Base-by-base conservation (phyloP, 2,329 filamentous ascomycete species). In the Thelonectria blattea region DNA sequence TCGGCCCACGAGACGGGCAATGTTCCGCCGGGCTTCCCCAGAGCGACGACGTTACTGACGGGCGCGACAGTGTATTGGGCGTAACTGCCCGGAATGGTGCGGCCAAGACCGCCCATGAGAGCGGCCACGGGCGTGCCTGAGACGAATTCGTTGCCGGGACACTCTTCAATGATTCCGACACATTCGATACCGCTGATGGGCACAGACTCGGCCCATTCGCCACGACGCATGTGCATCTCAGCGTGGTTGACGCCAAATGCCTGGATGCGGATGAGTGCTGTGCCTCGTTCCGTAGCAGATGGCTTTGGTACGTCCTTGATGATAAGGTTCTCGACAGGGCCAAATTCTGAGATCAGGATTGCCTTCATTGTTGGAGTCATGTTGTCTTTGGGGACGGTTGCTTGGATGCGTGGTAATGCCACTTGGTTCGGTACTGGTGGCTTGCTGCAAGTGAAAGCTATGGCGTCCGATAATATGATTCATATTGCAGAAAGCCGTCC, bases 171-270 rank as follows among this genome's bases (percentile, higher is more conserved):
- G 12, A 47, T 56, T 7, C 60, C 60, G 10, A 62, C 60, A 11
- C 60, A 62, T 43, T 62, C 60, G 14, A 62, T 59, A 3, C 60
- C 60, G 17, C 56, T 62, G 14, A 62, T 62, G 8, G 60, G 60
- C n/a, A 59, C 56, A 2, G 56, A 62, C 15, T 60, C 60, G 2
- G 56, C 60, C 60, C 60, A 62, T 52, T 62, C 56, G n/a, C 60
- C 60, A 2, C 56, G 56, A 8, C 60, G 60, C 60, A 62, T 62
- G 37, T 62, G 60, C 52, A 62, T 56, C n/a, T 62, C 60, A 7
- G 60, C 60, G 9, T 62, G 60, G 15, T 62, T 62, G 52, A 62
- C n/a, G 8, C 60, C 60, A 11, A 62, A 59, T 12, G 60, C 60
- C 2, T 53, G 9, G 47, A 62, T 49, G 8, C 48, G 57, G 51